phyloP scores from a whole-genome alignment of 2,329 filamentous ascomycete genomes.

The Aureobasidium sp. region DNA sequence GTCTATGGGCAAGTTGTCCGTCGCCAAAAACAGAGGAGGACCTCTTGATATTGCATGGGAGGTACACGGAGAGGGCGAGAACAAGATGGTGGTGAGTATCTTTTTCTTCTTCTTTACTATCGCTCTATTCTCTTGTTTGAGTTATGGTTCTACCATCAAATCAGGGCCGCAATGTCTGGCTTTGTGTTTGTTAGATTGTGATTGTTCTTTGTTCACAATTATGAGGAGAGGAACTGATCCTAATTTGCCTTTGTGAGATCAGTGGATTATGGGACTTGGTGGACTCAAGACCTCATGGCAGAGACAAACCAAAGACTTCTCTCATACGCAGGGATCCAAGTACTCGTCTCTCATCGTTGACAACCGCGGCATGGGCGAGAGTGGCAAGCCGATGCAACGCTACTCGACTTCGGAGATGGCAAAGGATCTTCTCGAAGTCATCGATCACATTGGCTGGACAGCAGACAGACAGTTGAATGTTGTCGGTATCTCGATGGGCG shows the following conservation, averaged over 20 bases:
- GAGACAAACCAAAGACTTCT: constrained; percentile 74
- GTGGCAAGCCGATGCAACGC: constrained; percentile 66
- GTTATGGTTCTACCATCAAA: not conserved
- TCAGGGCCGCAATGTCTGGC: not conserved
- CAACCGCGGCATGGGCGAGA: constrained; percentile 77
- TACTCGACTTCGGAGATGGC: constrained; percentile 87
- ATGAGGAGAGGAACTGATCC: not conserved
- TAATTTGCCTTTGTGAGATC: not conserved
- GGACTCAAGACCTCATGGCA: constrained; percentile 66
- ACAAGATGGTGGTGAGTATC: constrained; percentile 62
- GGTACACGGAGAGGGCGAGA: constrained; percentile 66
- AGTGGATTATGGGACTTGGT: constrained; percentile 79
- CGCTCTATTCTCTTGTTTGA: not conserved
- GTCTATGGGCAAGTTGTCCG: constrained; percentile 52
- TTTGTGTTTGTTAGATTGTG: not conserved
- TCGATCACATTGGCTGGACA: constrained; percentile 63
- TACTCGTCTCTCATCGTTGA: constrained; percentile 74
- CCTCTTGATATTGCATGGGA: constrained; percentile 73
- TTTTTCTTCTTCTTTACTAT: not conserved
- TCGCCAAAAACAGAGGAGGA: constrained; percentile 64
- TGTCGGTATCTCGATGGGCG: constrained; percentile 75
- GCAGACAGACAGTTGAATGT: constrained; percentile 55
- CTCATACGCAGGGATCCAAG: constrained; percentile 57
- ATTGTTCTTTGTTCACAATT: not conserved
- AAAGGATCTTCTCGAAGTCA: constrained; percentile 63